These are phyloP conservation scores for maize (Zea mays) DNA, from an alignment of 176 grass and related monocot genomes.

Conservation along the genomic window Zm-B73-REFERENCE-NAM-5.0 NC_050101.1:116540001-116540500, in stretches of 20 bases:
- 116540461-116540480: slow-evolving; percentile 35
- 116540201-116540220: neutral
- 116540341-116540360: slow-evolving; percentile 39
- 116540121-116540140: no score
- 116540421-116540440: slow-evolving; percentile 21
- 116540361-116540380: slow-evolving; percentile 35
- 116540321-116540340: slow-evolving; percentile 57
- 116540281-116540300: neutral
- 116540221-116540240: neutral
- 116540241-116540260: slow-evolving; percentile 14
- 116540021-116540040: slow-evolving; percentile 71
- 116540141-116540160: neutral
- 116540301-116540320: slow-evolving; percentile 30
- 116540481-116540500: slow-evolving; percentile 11
- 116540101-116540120: no score
- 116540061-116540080: no score
- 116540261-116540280: slow-evolving; percentile 26
- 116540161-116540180: slow-evolving; percentile 42
- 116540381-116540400: slow-evolving; percentile 16
- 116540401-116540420: slow-evolving; percentile 67
- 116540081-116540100: no score
- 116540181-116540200: slow-evolving; percentile 22
- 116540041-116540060: no score
- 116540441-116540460: slow-evolving; percentile 21
- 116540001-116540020: slow-evolving; percentile 88